phyloP scores from a whole-genome alignment of 768 basidiomycete species.

The Calocera viscosa region DNA sequence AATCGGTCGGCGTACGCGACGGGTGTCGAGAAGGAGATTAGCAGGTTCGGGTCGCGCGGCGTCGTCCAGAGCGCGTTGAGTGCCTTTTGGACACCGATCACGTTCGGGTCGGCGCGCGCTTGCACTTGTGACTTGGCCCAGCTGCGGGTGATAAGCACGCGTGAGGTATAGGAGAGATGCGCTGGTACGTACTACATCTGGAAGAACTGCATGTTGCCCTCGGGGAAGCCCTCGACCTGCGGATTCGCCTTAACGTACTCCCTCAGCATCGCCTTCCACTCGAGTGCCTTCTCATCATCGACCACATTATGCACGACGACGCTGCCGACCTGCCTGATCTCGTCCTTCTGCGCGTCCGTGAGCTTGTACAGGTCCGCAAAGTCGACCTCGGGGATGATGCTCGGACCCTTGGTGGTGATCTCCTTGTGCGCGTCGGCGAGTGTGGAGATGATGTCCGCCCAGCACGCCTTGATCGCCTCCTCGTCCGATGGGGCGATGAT shows the following conservation, averaged over 20 bases:
- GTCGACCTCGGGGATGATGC: constrained; percentile 47
- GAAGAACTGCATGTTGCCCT: constrained; percentile 57
- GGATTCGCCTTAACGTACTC: constrained; percentile 49
- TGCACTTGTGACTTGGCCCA: constrained; percentile 48
- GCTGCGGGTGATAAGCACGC: constrained; percentile 21
- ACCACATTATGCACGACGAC: constrained; percentile 54
- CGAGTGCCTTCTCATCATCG: constrained; percentile 39
- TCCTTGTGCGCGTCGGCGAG: constrained; percentile 37
- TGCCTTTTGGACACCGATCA: constrained; percentile 45
- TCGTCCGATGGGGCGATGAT: constrained; percentile 19
- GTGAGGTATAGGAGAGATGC: not conserved
- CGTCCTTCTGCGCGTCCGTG: constrained; percentile 34
- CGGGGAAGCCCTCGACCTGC: constrained; percentile 24
- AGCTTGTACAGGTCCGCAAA: constrained; percentile 43
- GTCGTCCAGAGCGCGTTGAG: constrained; percentile 47
- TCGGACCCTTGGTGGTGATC: constrained; percentile 35
- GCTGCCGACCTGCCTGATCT: constrained; percentile 43
- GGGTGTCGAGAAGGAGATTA: constrained; percentile 49
- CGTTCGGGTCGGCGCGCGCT: constrained; percentile 55
- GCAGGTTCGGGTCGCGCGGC: constrained; percentile 27
- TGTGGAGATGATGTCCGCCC: constrained; percentile 43
- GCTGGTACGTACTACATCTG: constrained; percentile 45
- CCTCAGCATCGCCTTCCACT: constrained; percentile 46
- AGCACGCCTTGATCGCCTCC: constrained; percentile 37
- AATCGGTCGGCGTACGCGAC: constrained; percentile 63